phyloP scores from a whole-genome alignment of 1,284 basidiomycete species.

The Testicularia cyperi region DNA sequence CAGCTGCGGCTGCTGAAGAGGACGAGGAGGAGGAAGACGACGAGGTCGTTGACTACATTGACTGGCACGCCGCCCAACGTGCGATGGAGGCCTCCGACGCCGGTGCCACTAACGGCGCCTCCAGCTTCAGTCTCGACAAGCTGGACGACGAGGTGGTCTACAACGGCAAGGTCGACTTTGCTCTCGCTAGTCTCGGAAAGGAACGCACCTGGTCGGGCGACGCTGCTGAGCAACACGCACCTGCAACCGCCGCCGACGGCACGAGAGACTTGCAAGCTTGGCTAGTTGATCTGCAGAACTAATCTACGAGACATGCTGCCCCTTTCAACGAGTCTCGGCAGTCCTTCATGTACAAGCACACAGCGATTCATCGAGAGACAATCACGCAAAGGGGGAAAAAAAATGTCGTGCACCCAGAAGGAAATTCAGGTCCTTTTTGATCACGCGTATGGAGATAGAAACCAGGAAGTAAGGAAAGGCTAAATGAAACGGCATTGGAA shows the following conservation, averaged over 20 bases:
- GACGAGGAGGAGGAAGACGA: slow-evolving; percentile 46
- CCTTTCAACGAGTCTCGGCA: too few species aligned
- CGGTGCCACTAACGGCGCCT: slow-evolving; percentile 1
- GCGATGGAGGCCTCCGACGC: neutral
- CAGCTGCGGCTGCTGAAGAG: slow-evolving; percentile 12
- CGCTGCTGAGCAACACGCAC: slow-evolving; percentile 1
- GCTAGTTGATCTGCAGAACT: slow-evolving; percentile 25
- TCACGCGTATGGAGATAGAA: too few species aligned
- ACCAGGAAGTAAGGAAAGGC: too few species aligned
- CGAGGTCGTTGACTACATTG: slow-evolving; percentile 50
- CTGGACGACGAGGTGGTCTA: slow-evolving; percentile 46
- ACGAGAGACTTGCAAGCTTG: slow-evolving; percentile 22
- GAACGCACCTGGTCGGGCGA: slow-evolving; percentile 18
- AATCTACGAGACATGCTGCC: too few species aligned
- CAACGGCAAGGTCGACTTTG: slow-evolving; percentile 39
- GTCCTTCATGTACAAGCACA: too few species aligned
- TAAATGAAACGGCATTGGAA: too few species aligned
- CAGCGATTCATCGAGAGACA: too few species aligned
- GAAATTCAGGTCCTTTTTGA: too few species aligned
- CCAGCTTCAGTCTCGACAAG: slow-evolving; percentile 34
- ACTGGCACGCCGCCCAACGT: slow-evolving; percentile 20
- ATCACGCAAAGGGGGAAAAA: too few species aligned
- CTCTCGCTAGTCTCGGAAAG: slow-evolving; percentile 42
- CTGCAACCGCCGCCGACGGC: slow-evolving; percentile 1
- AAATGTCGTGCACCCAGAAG: too few species aligned